phyloP scores from a whole-genome alignment of 2,329 filamentous ascomycete species.

The Aschersonia sp. region DNA sequence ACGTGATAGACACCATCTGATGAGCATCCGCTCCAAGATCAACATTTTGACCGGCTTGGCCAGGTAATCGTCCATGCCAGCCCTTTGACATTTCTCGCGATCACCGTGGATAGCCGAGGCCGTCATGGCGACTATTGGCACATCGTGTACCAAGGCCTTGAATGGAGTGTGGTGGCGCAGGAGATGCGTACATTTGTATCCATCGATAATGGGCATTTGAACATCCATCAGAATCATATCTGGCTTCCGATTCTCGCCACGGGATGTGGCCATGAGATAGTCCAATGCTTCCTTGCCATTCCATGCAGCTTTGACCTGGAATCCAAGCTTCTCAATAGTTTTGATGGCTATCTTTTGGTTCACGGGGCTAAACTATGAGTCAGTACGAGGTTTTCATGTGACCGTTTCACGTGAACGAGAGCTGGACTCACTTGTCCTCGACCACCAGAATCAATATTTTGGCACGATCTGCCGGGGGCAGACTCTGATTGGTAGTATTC shows the following conservation, averaged over 20 bases:
- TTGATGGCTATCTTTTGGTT: constrained; percentile 67
- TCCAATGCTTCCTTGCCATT: constrained; percentile 69
- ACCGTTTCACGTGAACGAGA: no score
- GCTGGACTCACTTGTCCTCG: constrained; percentile 55
- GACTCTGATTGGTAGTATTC: constrained; percentile 27
- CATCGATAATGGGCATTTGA: constrained; percentile 64
- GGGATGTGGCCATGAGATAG: constrained; percentile 45
- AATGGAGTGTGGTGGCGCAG: constrained; percentile 56
- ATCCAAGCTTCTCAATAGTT: constrained; percentile 60
- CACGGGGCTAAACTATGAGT: constrained; percentile 28
- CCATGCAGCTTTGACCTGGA: constrained; percentile 57
- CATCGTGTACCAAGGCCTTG: constrained; percentile 39
- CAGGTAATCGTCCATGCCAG: constrained; percentile 66
- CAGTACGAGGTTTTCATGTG: no score
- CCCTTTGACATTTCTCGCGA: constrained; percentile 55
- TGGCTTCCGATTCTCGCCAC: constrained; percentile 39
- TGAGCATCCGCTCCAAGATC: constrained; percentile 54
- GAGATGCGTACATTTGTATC: constrained; percentile 62
- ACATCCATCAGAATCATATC: constrained; percentile 71
- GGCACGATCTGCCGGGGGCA: constrained; percentile 42
- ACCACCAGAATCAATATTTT: constrained; percentile 61
- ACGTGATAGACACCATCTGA: constrained; percentile 44
- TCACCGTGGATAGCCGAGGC: constrained; percentile 67
- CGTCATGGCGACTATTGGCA: constrained; percentile 72
- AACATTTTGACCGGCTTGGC: constrained; percentile 59